Conservation (phyloP, 2,329 filamentous ascomycete species). For the Scedosporium aurantiacum region DNA sequence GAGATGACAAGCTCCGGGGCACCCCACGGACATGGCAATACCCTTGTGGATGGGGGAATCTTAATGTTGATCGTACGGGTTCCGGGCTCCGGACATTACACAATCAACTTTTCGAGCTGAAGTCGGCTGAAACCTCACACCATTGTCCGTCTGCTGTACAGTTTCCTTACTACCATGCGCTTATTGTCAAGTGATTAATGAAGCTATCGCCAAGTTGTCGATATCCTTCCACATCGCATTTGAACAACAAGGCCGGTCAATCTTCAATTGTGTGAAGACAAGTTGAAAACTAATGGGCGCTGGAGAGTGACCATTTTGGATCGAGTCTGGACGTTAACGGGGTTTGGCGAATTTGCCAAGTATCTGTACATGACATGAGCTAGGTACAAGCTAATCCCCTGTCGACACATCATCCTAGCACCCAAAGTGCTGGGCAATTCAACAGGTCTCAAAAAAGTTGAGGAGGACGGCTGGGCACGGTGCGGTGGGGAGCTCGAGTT, state of each 20-base stretch:
- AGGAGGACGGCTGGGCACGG: slow-evolving; percentile 1
- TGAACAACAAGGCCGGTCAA: no score
- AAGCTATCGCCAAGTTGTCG: no score
- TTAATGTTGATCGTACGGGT: neutral
- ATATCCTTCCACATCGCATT: no score
- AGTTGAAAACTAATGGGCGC: no score
- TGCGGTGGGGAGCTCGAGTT: neutral
- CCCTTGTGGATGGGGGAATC: neutral
- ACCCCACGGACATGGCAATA: neutral
- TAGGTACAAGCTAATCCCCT: slow-evolving; percentile 1
- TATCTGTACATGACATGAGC: neutral
- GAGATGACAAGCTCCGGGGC: neutral
- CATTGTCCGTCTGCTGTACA: neutral
- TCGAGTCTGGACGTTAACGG: neutral
- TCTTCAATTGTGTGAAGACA: no score
- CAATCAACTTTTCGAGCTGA: neutral
- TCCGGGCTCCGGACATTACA: neutral
- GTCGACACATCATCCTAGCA: neutral
- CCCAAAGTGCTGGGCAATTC: slow-evolving; percentile 4
- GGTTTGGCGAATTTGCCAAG: neutral
- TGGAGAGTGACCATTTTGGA: neutral
- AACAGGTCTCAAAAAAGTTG: slow-evolving; percentile 7
- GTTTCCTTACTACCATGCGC: no score
- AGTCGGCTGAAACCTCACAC: neutral
- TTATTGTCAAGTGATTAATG: no score